Conservation (phyloP, 805 yeast species). For the Yarrowia porcina region DNA sequence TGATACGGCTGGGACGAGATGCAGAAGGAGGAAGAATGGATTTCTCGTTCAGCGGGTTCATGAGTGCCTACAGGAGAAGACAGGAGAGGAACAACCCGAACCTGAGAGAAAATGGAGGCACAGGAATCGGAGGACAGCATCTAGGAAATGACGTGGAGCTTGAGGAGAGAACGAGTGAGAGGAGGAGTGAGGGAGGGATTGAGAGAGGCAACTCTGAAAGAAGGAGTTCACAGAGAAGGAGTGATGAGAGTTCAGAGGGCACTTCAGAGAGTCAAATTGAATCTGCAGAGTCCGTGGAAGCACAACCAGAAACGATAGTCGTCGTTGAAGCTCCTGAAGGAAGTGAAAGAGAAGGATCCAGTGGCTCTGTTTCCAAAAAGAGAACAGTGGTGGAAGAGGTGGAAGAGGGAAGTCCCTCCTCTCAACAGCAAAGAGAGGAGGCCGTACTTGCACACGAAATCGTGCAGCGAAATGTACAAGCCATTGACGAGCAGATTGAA, state of each 20-base stretch:
- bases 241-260: no score
- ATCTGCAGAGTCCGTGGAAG: neutral
- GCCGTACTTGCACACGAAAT: constrained; percentile 9
- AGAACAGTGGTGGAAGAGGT: neutral
- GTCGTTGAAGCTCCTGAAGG: neutral
- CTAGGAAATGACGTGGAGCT: neutral
- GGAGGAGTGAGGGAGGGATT: neutral
- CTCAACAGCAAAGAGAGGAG: neutral
- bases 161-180: neutral
- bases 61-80: neutral
- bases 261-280: no score
- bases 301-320: neutral
- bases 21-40: neutral
- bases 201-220: no score
- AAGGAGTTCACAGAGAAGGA: no score
- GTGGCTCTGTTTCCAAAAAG: no score
- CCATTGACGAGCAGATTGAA: constrained; percentile 15
- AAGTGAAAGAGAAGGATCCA: no score
- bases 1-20: neutral
- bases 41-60: neutral
- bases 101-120: neutral
- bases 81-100: constrained; percentile 16
- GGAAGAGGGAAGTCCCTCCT: neutral
- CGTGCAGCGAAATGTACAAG: constrained; percentile 19
- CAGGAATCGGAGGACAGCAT: neutral